Conservation (phyloP, 148 eudicot species). For the Dianthus caryophyllus region DNA sequence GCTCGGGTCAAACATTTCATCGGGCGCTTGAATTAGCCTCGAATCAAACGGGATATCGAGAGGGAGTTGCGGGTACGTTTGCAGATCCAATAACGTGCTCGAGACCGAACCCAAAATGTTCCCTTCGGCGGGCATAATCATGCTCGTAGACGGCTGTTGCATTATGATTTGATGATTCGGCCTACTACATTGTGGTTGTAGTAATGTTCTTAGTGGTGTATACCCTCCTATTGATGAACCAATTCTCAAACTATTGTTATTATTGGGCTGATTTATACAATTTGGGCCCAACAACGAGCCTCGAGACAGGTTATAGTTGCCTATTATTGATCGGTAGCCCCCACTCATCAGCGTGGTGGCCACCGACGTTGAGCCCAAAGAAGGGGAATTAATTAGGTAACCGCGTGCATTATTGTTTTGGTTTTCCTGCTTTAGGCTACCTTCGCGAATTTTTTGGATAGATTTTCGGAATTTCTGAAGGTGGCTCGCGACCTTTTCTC, state of each 20-base stretch:
- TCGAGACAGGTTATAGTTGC: not conserved
- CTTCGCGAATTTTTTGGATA: not conserved
- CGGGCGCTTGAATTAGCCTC: not conserved
- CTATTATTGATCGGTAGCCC: not conserved
- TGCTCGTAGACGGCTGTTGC: not conserved
- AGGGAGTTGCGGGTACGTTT: not conserved
- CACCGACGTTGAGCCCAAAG: not conserved
- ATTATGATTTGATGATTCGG: not conserved
- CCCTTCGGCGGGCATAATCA: not conserved
- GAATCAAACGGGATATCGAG: not conserved
- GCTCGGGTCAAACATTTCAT: not conserved
- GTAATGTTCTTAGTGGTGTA: not conserved
- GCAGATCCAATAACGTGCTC: not conserved
- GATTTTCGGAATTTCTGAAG: slow-evolving; percentile 26
- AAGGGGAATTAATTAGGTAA: not conserved
- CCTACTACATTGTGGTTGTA: too few species aligned
- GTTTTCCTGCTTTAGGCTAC: too few species aligned
- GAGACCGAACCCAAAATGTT: not conserved
- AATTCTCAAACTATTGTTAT: not conserved
- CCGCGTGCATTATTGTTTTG: not conserved
- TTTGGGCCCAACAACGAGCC: not conserved
- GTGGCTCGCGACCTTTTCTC: slow-evolving; percentile 30
- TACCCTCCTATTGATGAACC: not conserved
- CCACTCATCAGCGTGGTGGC: not conserved
- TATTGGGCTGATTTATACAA: not conserved